These are phyloP conservation scores for Cucurbita ficifolia DNA, from an alignment of 306 rosid genomes.

Conservation along the genomic window DNA sequence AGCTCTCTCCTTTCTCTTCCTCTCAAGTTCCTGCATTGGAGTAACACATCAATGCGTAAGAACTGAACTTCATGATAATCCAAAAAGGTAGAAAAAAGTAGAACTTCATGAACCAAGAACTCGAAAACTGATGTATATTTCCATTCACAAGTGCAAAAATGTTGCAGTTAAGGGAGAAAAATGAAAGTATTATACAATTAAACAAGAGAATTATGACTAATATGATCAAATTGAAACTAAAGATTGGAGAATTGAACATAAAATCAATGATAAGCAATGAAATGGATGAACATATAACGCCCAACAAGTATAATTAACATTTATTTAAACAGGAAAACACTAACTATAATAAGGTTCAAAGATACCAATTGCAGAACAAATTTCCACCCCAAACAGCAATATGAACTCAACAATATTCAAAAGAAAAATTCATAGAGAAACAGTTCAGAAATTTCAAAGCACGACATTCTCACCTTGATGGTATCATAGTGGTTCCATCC, in stretches of 20 bases:
- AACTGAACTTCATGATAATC: not conserved
- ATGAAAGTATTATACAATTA: not conserved
- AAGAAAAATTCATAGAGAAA: not conserved
- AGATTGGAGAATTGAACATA: not conserved
- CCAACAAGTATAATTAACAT: not conserved
- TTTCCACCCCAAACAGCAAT: not conserved
- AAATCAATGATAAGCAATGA: not conserved
- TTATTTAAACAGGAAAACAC: not conserved
- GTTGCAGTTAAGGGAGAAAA: not conserved
- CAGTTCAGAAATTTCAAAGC: not conserved
- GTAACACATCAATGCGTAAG: not conserved
- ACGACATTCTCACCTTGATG: constrained; percentile 14
- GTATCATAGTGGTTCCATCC: constrained; percentile 30
- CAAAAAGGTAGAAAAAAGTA: not conserved
- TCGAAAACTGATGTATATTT: too few relatives aligned
- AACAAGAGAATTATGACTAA: too few relatives aligned
- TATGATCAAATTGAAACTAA: too few relatives aligned
- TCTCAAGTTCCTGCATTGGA: constrained; percentile 44
- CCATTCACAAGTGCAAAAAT: not conserved
- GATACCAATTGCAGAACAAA: not conserved
- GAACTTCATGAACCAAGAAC: too few relatives aligned
- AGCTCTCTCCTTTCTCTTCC: constrained; percentile 66
- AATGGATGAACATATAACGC: too few relatives aligned
- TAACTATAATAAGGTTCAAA: not conserved
- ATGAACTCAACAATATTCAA: not conserved